Evolutionary conservation across 2,329 filamentous ascomycete species (phyloP), one percentile per base, ranked within the genome.

Genomic region (Chaetomium sp.): DNA sequence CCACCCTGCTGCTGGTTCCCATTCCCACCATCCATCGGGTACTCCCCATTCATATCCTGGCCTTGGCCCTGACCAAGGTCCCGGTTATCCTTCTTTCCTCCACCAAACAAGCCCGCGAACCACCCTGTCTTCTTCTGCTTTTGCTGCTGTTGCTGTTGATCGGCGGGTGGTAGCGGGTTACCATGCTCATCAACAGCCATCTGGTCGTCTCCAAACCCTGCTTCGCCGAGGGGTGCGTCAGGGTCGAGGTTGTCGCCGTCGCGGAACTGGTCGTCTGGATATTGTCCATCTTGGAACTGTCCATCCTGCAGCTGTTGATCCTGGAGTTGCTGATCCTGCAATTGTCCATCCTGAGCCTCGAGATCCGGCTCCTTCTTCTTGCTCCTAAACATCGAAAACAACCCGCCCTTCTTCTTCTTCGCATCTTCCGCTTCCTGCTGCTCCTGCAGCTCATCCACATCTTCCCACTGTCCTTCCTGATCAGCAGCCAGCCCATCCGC

Each of bases 301-400:
- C 37, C 37, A 4, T 38, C 37, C 4, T 9, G 37, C 2, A 38
- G 4, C 37, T 38, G 8, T 38, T 38, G 36, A 38, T 38, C 36
- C 36, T 38, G n/a, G n/a, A n/a, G n/a, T n/a, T n/a, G n/a, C n/a
- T n/a, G n/a, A n/a, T 42, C 37, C 6, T 35, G 45, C 9, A 47
- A 11, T 10, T 49, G 33, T n/a, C 45, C 38, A 6, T 50, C 34
- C 8, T 55, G 46, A 6, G 38, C 43, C 32, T 56, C 46, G 14
- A 43, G 35, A 19, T 53, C 55, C 4, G 35, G 19, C 5, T 35
- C 14, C 14, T 48, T 52, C 49, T 56, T 56, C 40, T 54, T 53
- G 10, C 12, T 47, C 32, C 42, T 27, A 9, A 55, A 19, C 12
- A 38, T 14, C 8, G 46, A 19, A 11, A 53, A 57, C 11, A 53